Evolutionary conservation across 345 rosid genomes (phyloP).

Genomic region (Lumnitzera racemosa): DNA sequence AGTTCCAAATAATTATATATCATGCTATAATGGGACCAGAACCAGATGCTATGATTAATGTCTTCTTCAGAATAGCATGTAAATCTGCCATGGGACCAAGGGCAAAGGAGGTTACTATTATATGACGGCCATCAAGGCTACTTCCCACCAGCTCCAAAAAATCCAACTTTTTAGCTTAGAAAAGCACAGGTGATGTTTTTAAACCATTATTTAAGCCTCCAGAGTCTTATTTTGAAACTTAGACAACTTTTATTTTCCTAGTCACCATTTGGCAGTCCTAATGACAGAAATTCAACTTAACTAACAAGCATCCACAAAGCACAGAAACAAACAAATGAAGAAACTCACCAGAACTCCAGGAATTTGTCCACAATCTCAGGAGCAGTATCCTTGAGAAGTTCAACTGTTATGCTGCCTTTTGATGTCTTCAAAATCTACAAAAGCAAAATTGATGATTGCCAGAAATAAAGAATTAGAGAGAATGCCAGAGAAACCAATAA

Average conservation of each 20-base stretch:
- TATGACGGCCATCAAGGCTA: background rate
- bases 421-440: constrained; percentile 69
- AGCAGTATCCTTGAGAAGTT: constrained; percentile 64
- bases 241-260: too few species aligned
- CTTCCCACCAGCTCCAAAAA: too few species aligned
- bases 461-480: background rate
- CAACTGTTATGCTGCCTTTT: constrained; percentile 60
- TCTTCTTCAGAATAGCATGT: background rate
- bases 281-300: too few species aligned
- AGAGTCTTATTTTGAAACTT: too few species aligned
- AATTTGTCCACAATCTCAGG: constrained; percentile 75
- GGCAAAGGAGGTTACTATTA: background rate
- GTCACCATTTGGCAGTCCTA: too few species aligned
- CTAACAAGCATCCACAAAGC: too few species aligned
- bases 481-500: background rate
- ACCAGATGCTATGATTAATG: background rate
- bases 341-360: constrained; percentile 59
- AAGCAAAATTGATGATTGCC: background rate
- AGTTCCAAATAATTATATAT: too few species aligned
- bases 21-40: too few species aligned
- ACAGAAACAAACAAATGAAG: background rate
- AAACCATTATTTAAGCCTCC: too few species aligned
- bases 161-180: too few species aligned
- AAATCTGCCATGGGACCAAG: too few species aligned
- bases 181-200: too few species aligned